Evolutionary conservation across 2,329 filamentous ascomycete species (phyloP), one percentile per base, ranked within the genome.

Genomic region (Cadophora gregata): DNA sequence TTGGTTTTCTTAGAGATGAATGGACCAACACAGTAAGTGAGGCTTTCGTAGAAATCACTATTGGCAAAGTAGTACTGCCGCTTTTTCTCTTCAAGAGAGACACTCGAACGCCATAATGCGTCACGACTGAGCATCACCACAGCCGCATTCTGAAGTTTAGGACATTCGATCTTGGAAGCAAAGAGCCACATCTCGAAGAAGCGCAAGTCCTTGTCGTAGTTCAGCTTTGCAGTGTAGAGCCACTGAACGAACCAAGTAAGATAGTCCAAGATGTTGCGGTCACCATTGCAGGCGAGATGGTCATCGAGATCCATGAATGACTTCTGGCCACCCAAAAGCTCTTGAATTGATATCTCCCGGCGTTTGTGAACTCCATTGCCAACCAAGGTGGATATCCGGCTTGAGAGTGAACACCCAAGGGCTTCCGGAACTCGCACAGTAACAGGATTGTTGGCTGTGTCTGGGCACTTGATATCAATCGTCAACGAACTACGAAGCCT

Each of bases 141-240:
- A 25, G 55, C 31, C 33, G 16, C 55, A n/a, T 58, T 58, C 21
- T 58, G 55, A 21, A 58, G 33, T 5, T 10, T 58, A 16, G 55
- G 55, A 19, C 55, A 58, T 12, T 58, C 21, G 27, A 58, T 38
- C 21, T 38, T 42, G n/a, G 21, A 38, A 7, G 55, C 55, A 58
- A 58, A 58, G n/a, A 58, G 21, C 55, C 55, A 58, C 55, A 58
- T 58, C 3, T 36, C 33, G 33, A 58, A 58, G 21, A 58, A 36
- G 5, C n/a, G 31, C 3, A 58, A 14, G 3, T 27, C 10, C 12
- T 58, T 42, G 31, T 58, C 19, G 33, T 58, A 58, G 2, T 58
- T 36, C n/a, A 58, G n/a, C 31, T 58, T 58, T n/a, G 55, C 38
- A 9, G 55, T 58, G 31, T 58, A 58, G 9, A 42, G 14, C 55